Percentiles rank a stretch among this genome's conserved stretches.
Evolutionary conservation across 2,329 filamentous ascomycete genomes (phyloP).

Genomic region (Didymella pomorum): DNA sequence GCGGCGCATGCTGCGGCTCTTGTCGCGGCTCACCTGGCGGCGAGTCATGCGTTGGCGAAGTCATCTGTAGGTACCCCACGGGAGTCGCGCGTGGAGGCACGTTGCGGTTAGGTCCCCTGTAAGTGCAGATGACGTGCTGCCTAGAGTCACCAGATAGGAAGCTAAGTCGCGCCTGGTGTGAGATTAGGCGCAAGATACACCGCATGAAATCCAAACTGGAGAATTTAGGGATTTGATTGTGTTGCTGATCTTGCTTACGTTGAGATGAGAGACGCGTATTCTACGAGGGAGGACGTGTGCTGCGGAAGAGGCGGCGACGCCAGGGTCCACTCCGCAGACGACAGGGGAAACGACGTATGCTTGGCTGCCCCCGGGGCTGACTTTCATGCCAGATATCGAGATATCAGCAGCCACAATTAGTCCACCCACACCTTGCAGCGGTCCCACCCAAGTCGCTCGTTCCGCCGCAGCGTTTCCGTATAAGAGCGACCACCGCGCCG

Average conservation of each 20-base stretch:
- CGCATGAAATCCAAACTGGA: background rate
- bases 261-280: background rate
- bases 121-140: slow-evolving; percentile 17
- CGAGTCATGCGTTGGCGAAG: slow-evolving; percentile 14
- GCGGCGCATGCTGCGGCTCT: background rate
- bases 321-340: background rate
- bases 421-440: slow-evolving; percentile 19
- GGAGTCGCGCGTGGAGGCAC: slow-evolving; percentile 5
- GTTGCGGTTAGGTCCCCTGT: background rate
- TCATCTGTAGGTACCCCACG: slow-evolving; percentile 19
- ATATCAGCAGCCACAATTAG: slow-evolving; percentile 21
- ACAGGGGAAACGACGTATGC: slow-evolving; percentile 1
- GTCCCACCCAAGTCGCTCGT: slow-evolving; percentile 11
- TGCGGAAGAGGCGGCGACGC: background rate
- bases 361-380: slow-evolving; percentile 2
- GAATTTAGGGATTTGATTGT: too few species aligned
- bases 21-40: background rate
- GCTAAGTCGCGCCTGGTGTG: background rate
- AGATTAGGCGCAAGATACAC: background rate
- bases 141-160: background rate
- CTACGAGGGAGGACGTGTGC: background rate
- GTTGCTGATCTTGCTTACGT: background rate
- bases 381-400: slow-evolving; percentile 15
- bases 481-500: slow-evolving; percentile 35
- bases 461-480: slow-evolving; percentile 12